Percentiles rank a stretch among this genome's conserved stretches.
Evolutionary conservation across 257 asterid genomes (phyloP).

Genomic region (Thymus mandschuricus): DNA sequence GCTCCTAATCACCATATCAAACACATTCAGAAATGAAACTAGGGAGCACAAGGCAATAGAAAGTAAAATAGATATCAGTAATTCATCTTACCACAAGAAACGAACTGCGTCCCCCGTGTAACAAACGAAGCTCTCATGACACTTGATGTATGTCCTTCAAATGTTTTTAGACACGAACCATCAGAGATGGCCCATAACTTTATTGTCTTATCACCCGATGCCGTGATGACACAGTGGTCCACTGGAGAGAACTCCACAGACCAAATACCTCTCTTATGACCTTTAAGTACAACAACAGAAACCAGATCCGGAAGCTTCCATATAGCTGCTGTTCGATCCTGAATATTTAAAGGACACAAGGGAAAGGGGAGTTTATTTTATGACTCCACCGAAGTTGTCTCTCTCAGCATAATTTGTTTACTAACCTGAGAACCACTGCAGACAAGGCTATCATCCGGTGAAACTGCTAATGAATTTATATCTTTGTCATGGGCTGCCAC

Average conservation of each 20-base stretch:
- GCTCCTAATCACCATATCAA: constrained; percentile 60
- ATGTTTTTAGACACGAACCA: constrained; percentile 91
- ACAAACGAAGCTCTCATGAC: constrained; percentile 89
- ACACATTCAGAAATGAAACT: constrained; percentile 26
- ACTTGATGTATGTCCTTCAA: constrained; percentile 94
- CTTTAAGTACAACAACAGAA: constrained; percentile 72
- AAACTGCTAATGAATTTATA: constrained; percentile 84
- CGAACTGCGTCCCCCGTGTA: constrained; percentile 87
- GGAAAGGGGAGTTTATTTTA: constrained; percentile 20
- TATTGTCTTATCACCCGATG: constrained; percentile 93
- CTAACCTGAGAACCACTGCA: constrained; percentile 99
- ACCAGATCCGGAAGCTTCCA: constrained; percentile 96
- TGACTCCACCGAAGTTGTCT: not conserved
- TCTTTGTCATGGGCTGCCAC: constrained; percentile 98
- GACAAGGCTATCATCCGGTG: constrained; percentile 94
- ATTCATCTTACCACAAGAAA: constrained; percentile 76
- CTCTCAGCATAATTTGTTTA: constrained; percentile 20
- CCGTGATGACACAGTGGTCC: constrained; percentile 92
- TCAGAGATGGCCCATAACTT: constrained; percentile 93
- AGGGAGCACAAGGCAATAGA: constrained; percentile 9
- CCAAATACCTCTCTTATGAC: constrained; percentile 97
- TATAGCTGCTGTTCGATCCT: constrained; percentile 97
- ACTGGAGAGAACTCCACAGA: constrained; percentile 99
- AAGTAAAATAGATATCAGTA: constrained; percentile 15
- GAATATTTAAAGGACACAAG: constrained; percentile 37